Evolutionary conservation across 2,329 filamentous ascomycete species (phyloP), one percentile per base, ranked within the genome.

Genomic region (Immersiporthe knoxdaviesiana): DNA sequence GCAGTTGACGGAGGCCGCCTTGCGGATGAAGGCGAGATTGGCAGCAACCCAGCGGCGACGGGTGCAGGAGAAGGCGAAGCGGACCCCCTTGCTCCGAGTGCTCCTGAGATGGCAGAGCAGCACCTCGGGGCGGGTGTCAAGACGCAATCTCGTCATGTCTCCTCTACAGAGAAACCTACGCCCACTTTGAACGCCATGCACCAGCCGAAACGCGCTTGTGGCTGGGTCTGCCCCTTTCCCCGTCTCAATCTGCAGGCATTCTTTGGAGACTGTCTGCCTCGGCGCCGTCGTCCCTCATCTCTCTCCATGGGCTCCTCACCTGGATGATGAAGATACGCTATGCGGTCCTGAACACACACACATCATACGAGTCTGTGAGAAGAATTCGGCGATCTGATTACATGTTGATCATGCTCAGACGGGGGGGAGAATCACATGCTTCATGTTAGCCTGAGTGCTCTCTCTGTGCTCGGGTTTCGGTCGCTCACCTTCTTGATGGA

Each of bases 251-350:
- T 44, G 18, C 50, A 50, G 2, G 52, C 32, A 2, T 65, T 65
- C 14, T 18, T 65, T 50, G 41, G 6, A 44, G 18, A 65, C 44
- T 50, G 63, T 37, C 63, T 65, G 59, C 63, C 54, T 14, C 35
- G n/a, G 56, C 50, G 37, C 35, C 37, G n/a, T 58, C n/a, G 63
- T 44, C 50, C 21, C 14, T 30, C 63, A 12, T 21, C 24, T 37
- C 41, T 35, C 35, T 8, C 47, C 63, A 21, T 65, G 32, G 32
- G 1, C n/a, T 12, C 5, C 35, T 5, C 27, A 65, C 21, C 35
- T 27, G 21, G 35, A 32, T n/a, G 63, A 59, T 32, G 27, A 12
- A 32, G 2, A 16, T 16, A 27, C 14, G 27, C 12, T 10, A 3
- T 12, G 3, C 24, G 24, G 24, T 7, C 5, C 24, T 52, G n/a